These are phyloP conservation scores for Nidularia sp. DNA, from an alignment of 768 basidiomycete species.

Conservation along the genomic window DNA sequence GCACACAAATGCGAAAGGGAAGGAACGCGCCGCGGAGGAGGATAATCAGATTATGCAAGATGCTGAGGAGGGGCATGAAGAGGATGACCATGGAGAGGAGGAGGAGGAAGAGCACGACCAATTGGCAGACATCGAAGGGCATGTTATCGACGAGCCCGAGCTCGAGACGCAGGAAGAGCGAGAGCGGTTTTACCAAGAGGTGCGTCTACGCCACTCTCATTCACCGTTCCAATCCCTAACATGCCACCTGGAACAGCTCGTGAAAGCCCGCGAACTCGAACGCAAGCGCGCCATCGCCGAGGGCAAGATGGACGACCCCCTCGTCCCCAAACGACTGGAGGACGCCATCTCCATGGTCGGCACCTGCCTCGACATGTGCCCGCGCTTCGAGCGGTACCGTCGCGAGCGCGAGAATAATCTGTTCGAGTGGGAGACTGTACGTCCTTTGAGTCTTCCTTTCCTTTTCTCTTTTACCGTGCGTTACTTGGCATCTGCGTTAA, in stretches of 20 bases:
- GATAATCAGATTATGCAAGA: constrained; percentile 30
- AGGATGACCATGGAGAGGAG: constrained; percentile 19
- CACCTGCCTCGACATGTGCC: constrained; percentile 93
- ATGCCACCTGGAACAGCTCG: constrained; percentile 42
- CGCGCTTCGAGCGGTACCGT: constrained; percentile 87
- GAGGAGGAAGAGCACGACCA: constrained; percentile 12
- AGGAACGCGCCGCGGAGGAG: constrained; percentile 22
- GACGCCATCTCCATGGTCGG: constrained; percentile 93
- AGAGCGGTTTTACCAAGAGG: constrained; percentile 71
- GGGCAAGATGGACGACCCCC: constrained; percentile 86
- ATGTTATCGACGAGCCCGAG: constrained; percentile 40
- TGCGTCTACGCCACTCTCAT: constrained; percentile 29
- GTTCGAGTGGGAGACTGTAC: constrained; percentile 80
- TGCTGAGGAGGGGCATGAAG: too few species aligned
- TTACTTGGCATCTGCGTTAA: constrained; percentile 32
- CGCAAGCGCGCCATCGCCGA: constrained; percentile 71
- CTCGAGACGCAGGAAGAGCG: constrained; percentile 59
- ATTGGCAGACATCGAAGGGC: constrained; percentile 7
- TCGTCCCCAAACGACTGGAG: constrained; percentile 73
- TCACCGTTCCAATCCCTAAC: neutral
- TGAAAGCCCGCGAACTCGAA: constrained; percentile 70
- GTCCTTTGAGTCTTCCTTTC: too few species aligned
- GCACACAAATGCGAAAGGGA: constrained; percentile 9
- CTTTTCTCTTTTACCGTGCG: constrained; percentile 8
- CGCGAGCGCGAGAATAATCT: constrained; percentile 88